Evolutionary conservation across 2,329 filamentous ascomycete genomes (phyloP), one percentile per base, ranked within the genome.

Genomic region (Fusarium longipes): DNA sequence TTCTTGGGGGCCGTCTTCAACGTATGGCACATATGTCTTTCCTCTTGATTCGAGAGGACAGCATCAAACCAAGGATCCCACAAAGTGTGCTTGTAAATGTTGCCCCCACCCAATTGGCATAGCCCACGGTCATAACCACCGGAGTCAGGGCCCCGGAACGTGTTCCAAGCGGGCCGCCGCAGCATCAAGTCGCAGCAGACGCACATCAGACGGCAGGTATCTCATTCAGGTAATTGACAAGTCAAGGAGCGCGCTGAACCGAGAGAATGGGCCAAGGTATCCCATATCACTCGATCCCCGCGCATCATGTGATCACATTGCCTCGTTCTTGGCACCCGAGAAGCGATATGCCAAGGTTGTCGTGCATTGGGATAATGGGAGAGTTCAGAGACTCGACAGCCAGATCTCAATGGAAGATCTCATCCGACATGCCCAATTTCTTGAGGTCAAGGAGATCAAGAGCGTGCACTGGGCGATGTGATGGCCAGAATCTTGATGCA

Each of bases 281-380:
- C 43, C 50, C 44, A 62, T 77, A 30, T 62, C 68, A 17, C 52
- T 76, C 8, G 36, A 61, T 7, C 36, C 55, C n/a, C 42, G 18
- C 9, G 53, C 68, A 14, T 66, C 59, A n/a, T 54, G 61, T 35
- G 42, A 52, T 8, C 68, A 63, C 44, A 53, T 76, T 45, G 48
- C 68, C 30, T 52, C 53, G 15, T 67, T 72, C 52, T 67, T 77
- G 24, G 71, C 64, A 15, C 70, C 72, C 22, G 72, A 76, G 43
- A 44, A 48, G 45, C 54, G 43, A 14, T 43, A 55, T 8, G 57
- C 70, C 62, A 73, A 71, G 56, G 71, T 76, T 5, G 10, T 73
- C 25, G 74, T 77, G 29, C 67, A 68, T 35, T 78, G 75, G 76
- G 36, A 59, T 14, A 62, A 74, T 49, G 74, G 70, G 17, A 60